Percentiles rank a stretch among this genome's conserved stretches.
These are phyloP conservation scores for sweet orange (Citrus sinensis) DNA, from an alignment of 345 rosid genomes.

Conservation along the genomic window DNA sequence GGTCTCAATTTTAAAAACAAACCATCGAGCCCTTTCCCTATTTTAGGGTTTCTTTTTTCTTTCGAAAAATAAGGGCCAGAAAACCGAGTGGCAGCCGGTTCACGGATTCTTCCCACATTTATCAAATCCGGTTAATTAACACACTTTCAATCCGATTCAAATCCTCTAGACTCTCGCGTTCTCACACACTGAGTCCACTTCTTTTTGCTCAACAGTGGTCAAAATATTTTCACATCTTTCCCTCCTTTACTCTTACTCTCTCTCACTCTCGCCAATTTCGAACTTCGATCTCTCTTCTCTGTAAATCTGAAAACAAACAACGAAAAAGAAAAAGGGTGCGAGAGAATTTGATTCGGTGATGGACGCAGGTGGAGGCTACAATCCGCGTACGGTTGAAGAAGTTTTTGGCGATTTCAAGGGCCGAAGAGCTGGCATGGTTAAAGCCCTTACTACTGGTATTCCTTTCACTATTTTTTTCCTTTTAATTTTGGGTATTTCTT, in stretches of 20 bases:
- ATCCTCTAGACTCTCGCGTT: conserved; percentile 4
- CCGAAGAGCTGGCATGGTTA: conserved; percentile 65
- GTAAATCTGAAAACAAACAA: neutral
- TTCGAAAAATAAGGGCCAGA: neutral
- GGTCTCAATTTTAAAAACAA: neutral
- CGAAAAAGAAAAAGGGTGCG: neutral
- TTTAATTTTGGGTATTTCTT: neutral
- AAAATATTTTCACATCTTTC: conserved; percentile 29
- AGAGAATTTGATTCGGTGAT: conserved; percentile 13
- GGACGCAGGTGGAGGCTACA: conserved; percentile 56
- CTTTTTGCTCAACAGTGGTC: conserved; percentile 22
- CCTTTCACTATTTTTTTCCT: neutral
- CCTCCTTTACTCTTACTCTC: conserved; percentile 21
- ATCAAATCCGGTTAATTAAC: conserved; percentile 41
- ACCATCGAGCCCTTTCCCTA: neutral
- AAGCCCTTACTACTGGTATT: conserved; percentile 65
- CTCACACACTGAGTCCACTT: neutral
- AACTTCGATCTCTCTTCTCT: neutral
- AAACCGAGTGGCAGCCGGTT: neutral
- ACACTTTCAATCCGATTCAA: conserved; percentile 18
- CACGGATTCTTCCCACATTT: conserved; percentile 34
- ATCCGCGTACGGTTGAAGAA: conserved; percentile 74
- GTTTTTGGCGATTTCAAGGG: conserved; percentile 72
- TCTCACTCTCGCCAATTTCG: neutral
- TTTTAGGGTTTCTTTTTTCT: neutral